A percentile compares a stretch with the other conserved stretches of the same genome.
phyloP scores from a whole-genome alignment of 225 moss, liverwort and hornwort genomes.

The Sphagnum contortum region DNA sequence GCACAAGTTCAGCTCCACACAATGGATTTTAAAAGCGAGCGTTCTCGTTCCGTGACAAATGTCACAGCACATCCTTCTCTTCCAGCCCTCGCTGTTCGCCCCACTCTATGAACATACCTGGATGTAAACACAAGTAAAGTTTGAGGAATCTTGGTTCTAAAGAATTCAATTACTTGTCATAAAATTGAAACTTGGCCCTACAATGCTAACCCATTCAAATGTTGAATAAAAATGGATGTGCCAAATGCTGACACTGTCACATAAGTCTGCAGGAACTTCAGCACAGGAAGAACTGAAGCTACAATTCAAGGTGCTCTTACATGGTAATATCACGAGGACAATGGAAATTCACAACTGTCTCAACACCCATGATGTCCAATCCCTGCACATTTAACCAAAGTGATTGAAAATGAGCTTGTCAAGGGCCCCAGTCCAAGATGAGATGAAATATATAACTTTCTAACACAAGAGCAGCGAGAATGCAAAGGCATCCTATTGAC shows the following conservation, averaged over 20 bases:
- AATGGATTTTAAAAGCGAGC: constrained; percentile 74
- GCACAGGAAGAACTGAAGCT: too few species aligned
- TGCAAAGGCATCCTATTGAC: too few species aligned
- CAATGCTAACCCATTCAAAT: neutral
- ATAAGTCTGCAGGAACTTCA: too few species aligned
- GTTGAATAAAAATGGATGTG: too few species aligned
- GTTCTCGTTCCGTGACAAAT: constrained; percentile 77
- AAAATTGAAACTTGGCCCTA: neutral
- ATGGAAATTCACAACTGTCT: constrained; percentile 93
- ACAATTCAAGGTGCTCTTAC: constrained; percentile 25
- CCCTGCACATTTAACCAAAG: constrained; percentile 37
- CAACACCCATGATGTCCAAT: constrained; percentile 84
- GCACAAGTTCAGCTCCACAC: constrained; percentile 6
- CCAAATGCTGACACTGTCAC: too few species aligned
- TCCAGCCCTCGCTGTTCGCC: constrained; percentile 95
- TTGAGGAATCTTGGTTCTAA: constrained; percentile 7
- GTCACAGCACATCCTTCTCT: constrained; percentile 87
- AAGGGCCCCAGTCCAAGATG: neutral
- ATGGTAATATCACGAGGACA: constrained; percentile 88
- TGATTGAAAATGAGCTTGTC: neutral
- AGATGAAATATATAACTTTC: too few species aligned
- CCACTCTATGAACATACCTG: constrained; percentile 98
- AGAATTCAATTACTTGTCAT: constrained; percentile 1
- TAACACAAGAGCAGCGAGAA: too few species aligned
- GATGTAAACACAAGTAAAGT: constrained; percentile 5